phyloP scores from a whole-genome alignment of 371 early-diverging fungal species.

The Circinella minor region DNA sequence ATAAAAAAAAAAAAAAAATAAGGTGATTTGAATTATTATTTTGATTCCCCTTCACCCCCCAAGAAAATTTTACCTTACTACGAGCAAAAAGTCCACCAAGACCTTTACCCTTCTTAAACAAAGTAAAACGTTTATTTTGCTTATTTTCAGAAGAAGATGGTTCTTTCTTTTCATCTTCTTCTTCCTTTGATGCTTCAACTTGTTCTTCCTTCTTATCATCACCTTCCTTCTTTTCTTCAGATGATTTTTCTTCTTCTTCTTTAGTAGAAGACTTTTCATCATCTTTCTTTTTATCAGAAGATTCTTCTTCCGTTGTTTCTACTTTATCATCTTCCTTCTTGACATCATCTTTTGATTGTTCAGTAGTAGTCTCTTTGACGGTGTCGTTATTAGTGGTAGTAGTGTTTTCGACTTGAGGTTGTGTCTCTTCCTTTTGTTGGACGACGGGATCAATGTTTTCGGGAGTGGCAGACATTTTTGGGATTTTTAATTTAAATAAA shows the following conservation, averaged over 20 bases:
- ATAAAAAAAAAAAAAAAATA: not conserved
- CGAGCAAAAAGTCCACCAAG: constrained; percentile 21
- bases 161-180: not conserved
- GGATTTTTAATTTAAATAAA: not conserved
- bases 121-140: constrained; percentile 10
- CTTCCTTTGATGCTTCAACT: not conserved
- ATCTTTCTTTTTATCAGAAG: not conserved
- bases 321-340: not conserved
- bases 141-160: constrained; percentile 3
- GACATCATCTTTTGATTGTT: not conserved
- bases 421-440: not conserved
- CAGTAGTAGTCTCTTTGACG: not conserved
- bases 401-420: not conserved
- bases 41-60: too few relatives aligned
- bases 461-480: not conserved
- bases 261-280: not conserved
- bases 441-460: constrained; percentile 1
- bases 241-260: not conserved
- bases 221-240: constrained; percentile 3
- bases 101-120: constrained; percentile 18
- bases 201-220: not conserved
- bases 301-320: not conserved
- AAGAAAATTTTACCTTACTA: constrained; percentile 13
- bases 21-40: too few relatives aligned
- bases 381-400: not conserved